These are phyloP conservation scores for Chrysanthemum lavandulifolium DNA, from an alignment of 129 eudicot species.

Conservation along the genomic window DNA sequence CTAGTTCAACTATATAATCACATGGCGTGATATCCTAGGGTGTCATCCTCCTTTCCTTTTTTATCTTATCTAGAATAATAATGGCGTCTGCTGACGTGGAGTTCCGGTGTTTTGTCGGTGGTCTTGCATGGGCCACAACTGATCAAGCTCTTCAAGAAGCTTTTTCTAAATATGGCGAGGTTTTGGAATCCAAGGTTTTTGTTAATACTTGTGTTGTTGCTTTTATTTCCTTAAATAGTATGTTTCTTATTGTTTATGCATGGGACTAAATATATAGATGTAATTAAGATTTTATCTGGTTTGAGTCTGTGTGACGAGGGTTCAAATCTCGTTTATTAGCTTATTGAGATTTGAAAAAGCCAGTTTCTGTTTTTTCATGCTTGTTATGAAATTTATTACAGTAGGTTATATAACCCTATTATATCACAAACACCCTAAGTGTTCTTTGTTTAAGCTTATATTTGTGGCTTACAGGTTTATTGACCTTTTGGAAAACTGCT, in stretches of 20 bases:
- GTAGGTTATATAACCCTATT: too few relatives aligned
- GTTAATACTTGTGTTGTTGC: conserved; percentile 22
- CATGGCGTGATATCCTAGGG: conserved; percentile 6
- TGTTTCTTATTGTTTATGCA: conserved; percentile 60
- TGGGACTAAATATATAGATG: conserved; percentile 49
- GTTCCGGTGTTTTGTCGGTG: conserved; percentile 85
- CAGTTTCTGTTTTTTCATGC: too few relatives aligned
- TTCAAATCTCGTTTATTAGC: too few relatives aligned
- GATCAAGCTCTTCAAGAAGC: conserved; percentile 62
- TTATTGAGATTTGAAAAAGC: too few relatives aligned
- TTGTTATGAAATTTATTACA: too few relatives aligned
- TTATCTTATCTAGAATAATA: background rate
- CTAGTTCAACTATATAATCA: conserved; percentile 25
- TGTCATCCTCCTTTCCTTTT: conserved; percentile 10
- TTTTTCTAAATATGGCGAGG: conserved; percentile 69
- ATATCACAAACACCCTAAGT: too few relatives aligned
- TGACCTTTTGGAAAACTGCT: too few relatives aligned
- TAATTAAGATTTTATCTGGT: background rate
- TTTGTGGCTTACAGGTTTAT: too few relatives aligned
- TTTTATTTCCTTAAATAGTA: conserved; percentile 55
- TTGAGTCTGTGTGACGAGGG: background rate
- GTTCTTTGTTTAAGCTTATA: too few relatives aligned
- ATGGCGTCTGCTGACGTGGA: conserved; percentile 74
- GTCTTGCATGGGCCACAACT: conserved; percentile 87
- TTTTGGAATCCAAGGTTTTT: conserved; percentile 81